Evolutionary conservation across 1,139 yeast species (phyloP).

Genomic region (Geotrichum cucujoidarum): DNA sequence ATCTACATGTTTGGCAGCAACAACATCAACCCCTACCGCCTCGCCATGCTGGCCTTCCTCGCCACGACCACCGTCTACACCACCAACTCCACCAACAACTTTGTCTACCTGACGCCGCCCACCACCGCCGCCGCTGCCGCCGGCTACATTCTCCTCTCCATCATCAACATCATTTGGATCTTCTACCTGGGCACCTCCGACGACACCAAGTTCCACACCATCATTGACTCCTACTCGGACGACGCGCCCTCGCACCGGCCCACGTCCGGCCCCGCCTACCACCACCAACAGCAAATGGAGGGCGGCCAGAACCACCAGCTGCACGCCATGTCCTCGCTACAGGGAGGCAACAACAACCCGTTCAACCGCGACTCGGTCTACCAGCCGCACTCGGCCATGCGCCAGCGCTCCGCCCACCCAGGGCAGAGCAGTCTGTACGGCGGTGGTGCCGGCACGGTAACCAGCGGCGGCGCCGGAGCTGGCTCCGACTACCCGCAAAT

Average conservation of each 20-base stretch:
- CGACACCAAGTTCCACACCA: slow-evolving; percentile 64
- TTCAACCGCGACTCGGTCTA: slow-evolving; percentile 5
- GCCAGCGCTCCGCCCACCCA: not conserved
- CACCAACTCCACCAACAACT: slow-evolving; percentile 72
- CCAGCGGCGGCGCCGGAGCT: slow-evolving; percentile 9
- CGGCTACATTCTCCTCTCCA: slow-evolving; percentile 78
- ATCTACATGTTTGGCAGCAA: slow-evolving; percentile 61
- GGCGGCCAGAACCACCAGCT: not conserved
- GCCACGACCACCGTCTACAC: slow-evolving; percentile 73
- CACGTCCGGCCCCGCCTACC: slow-evolving; percentile 30
- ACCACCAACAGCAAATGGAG: not conserved
- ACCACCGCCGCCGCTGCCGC: slow-evolving; percentile 88
- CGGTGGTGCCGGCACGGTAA: not conserved
- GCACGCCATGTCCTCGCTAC: not conserved
- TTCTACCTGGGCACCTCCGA: slow-evolving; percentile 62
- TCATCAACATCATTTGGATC: slow-evolving; percentile 71
- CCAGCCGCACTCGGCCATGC: slow-evolving; percentile 1
- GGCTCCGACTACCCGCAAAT: slow-evolving; percentile 41
- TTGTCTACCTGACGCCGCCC: slow-evolving; percentile 63
- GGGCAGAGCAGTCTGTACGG: not conserved
- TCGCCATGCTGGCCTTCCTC: slow-evolving; percentile 51
- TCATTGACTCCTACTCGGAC: slow-evolving; percentile 66
- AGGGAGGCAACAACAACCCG: slow-evolving; percentile 1
- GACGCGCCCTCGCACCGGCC: slow-evolving; percentile 31
- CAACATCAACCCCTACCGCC: slow-evolving; percentile 65